Conservation (phyloP, 306 rosid species). For the Sicyos edulis region DNA sequence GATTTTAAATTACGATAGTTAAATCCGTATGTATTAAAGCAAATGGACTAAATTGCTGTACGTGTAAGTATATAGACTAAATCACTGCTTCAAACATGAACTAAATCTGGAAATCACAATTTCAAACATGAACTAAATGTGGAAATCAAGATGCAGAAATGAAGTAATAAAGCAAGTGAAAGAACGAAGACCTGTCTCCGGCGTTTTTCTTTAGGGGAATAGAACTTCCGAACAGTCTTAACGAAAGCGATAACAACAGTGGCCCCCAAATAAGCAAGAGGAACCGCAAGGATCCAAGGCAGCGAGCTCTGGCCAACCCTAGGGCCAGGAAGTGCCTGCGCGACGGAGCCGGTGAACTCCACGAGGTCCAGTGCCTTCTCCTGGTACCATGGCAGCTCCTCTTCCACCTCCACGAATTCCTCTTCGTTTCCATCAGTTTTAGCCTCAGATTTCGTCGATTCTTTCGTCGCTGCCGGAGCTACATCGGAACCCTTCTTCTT, state of each 20-base stretch:
- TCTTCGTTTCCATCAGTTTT: not conserved
- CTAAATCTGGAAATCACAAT: no score
- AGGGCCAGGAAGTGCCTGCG: constrained; percentile 89
- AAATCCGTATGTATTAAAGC: no score
- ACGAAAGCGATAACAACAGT: constrained; percentile 72
- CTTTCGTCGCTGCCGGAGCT: constrained; percentile 22
- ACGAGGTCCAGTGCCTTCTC: constrained; percentile 89
- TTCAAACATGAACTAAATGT: not conserved
- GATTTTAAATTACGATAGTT: no score
- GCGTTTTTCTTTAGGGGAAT: constrained; percentile 82
- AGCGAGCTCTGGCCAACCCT: constrained; percentile 76
- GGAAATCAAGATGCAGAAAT: not conserved
- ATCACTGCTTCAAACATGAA: not conserved
- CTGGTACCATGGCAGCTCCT: constrained; percentile 88
- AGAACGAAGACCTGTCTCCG: constrained; percentile 40
- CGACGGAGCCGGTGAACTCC: constrained; percentile 86
- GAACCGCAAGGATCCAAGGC: constrained; percentile 88
- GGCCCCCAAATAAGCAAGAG: constrained; percentile 60
- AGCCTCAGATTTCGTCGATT: not conserved
- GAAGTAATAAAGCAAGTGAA: not conserved
- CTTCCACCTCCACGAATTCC: constrained; percentile 47
- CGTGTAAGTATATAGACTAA: no score
- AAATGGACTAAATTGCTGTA: no score
- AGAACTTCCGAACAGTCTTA: constrained; percentile 55
- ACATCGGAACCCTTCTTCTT: constrained; percentile 26